Percentiles rank a stretch among this genome's conserved stretches.
Conservation (phyloP, 257 asterid genomes). For the Solanum ossicruentum region DNA sequence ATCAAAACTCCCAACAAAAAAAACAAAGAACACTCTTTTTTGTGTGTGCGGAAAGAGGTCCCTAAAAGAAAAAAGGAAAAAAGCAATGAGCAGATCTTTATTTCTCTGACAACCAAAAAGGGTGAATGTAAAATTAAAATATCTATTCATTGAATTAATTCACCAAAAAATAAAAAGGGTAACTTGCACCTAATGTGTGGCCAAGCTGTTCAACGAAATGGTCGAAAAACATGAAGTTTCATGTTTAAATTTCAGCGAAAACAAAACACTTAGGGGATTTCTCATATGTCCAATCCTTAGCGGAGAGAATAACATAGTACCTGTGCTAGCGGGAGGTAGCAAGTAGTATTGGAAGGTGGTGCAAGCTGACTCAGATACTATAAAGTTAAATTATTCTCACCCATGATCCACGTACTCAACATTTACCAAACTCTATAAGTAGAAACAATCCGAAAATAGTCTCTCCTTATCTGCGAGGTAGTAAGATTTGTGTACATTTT, state of each 20-base stretch:
- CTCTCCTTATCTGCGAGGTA: no score
- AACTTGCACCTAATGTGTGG: background rate
- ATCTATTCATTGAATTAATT: background rate
- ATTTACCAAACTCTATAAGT: background rate
- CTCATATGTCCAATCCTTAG: background rate
- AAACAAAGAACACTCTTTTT: background rate
- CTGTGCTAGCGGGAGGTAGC: background rate
- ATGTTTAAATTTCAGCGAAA: background rate
- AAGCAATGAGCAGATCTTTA: background rate
- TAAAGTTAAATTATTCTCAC: background rate
- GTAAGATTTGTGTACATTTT: no score
- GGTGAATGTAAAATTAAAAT: background rate
- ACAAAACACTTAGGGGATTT: background rate
- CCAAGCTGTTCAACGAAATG: background rate
- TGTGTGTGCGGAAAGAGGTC: background rate
- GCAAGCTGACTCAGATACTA: background rate
- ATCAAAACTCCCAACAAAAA: background rate
- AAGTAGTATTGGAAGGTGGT: background rate
- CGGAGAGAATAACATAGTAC: no score
- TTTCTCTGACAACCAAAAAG: background rate
- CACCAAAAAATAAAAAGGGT: background rate
- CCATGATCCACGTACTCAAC: background rate
- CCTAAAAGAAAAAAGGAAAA: background rate
- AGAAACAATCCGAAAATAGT: background rate
- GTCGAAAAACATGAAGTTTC: background rate